Percentiles rank a stretch among this genome's conserved stretches.
phyloP scores from a whole-genome alignment of 2,329 filamentous ascomycete genomes.

The Colletotrichum sp. region DNA sequence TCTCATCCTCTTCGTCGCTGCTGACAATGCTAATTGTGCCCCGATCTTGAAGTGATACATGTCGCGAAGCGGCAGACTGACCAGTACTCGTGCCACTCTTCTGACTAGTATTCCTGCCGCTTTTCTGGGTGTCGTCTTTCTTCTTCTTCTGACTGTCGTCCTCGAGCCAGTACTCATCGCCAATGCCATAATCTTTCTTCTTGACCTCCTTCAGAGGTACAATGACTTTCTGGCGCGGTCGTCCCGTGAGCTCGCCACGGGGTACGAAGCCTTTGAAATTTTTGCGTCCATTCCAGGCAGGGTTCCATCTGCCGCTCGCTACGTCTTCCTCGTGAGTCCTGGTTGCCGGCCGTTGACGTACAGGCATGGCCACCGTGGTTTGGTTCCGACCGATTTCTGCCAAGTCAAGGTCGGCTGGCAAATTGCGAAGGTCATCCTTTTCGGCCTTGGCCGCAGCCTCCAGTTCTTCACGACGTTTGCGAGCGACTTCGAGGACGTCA shows the following conservation, averaged over 20 bases:
- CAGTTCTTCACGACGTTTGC: conserved; percentile 65
- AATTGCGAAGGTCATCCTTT: conserved; percentile 55
- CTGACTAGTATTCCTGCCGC: conserved; percentile 20
- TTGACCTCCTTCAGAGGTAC: conserved; percentile 75
- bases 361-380: conserved; percentile 77
- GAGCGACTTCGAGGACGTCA: conserved; percentile 72
- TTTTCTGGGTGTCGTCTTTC: conserved; percentile 28
- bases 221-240: conserved; percentile 59
- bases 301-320: conserved; percentile 74
- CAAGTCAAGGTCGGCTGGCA: conserved; percentile 70
- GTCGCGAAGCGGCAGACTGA: background rate
- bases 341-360: conserved; percentile 48
- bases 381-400: conserved; percentile 75
- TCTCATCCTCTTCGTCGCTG: conserved; percentile 35
- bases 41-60: conserved; percentile 10
- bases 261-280: conserved; percentile 92
- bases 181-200: conserved; percentile 74
- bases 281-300: conserved; percentile 89
- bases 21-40: conserved; percentile 38
- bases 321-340: conserved; percentile 55
- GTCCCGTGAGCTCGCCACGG: conserved; percentile 53
- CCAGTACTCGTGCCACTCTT: conserved; percentile 22
- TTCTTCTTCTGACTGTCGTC: conserved; percentile 42
- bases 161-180: conserved; percentile 78
- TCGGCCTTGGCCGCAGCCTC: conserved; percentile 66